Evolutionary conservation across 2,329 filamentous ascomycete species (phyloP), one percentile per base, ranked within the genome.

Genomic region (Fusarium acutatum): DNA sequence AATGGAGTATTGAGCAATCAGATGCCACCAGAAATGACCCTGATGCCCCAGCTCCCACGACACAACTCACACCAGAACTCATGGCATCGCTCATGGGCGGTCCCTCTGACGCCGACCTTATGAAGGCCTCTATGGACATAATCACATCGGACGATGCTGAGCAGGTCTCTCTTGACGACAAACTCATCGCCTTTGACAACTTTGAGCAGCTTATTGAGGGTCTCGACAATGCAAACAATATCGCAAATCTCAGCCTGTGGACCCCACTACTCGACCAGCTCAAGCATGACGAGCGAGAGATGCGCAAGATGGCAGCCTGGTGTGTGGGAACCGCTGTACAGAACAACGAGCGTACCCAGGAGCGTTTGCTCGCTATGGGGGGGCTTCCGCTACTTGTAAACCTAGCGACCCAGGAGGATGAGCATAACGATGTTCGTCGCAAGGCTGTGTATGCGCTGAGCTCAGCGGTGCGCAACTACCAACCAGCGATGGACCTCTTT

Each of bases 221-320:
- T 72, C 90, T 98, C 77, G 96, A 99, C 87, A 99, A 99, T 82
- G 96, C 96, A 66, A 99, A 98, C 86, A 97, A 98, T 84, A 89
- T 99, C 76, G 91, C 91, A 74, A 89, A 89, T 34, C 85, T 98
- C 26, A 88, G 88, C 12, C 87, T 98, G 37, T 99, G 96, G 96
- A 88, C 89, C 17, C 94, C 94, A 15, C 86, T 99, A 43, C 85
- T 98, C 17, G 83, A 87, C 14, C 90, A 93, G 72, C 86, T 99
- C 20, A 86, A 87, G 56, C 88, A 91, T 78, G 86, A 88, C 17
- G 92, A 96, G 79, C 80, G 87, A 11, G 93, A 96, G 72, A 86
- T 97, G 79, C 88, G 95, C 73, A 90, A 87, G 77, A 95, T 94
- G 89, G 95, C 96, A 6, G 95, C 95, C n/a, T 97, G 94, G 94